Percentiles rank a stretch among this genome's conserved stretches.
These are phyloP conservation scores for Maudiozyma pseudohumilis DNA, from an alignment of 805 yeast genomes.

Conservation along the genomic window DNA sequence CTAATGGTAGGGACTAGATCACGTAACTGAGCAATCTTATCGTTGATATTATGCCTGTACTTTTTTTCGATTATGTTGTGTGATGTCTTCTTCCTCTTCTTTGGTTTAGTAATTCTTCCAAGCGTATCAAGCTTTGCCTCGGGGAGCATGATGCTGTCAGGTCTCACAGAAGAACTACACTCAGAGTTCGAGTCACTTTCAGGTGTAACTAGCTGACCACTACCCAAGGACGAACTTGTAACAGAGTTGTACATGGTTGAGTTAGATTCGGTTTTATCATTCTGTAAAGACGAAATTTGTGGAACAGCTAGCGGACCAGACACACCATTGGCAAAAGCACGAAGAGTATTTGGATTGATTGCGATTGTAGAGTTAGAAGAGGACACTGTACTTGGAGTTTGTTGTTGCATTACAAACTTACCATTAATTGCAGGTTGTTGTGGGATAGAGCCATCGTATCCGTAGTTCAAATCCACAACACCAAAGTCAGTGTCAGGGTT, in stretches of 20 bases:
- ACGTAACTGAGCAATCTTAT: constrained; percentile 52
- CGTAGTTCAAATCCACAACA: not conserved
- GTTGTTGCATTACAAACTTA: not conserved
- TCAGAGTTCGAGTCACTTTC: too few relatives aligned
- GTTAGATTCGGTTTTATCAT: too few relatives aligned
- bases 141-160: too few relatives aligned
- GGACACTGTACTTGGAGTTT: not conserved
- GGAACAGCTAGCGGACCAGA: too few relatives aligned
- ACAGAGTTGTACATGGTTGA: too few relatives aligned
- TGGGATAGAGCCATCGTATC: not conserved
- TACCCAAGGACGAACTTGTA: too few relatives aligned
- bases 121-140: constrained; percentile 5
- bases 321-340: not conserved
- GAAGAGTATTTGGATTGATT: not conserved
- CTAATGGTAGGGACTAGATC: constrained; percentile 60
- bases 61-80: constrained; percentile 67
- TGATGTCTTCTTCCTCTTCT: constrained; percentile 39
- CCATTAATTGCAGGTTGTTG: too few relatives aligned
- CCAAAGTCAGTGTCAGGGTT: not conserved
- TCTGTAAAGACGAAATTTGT: too few relatives aligned
- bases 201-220: too few relatives aligned
- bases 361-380: not conserved
- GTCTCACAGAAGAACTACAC: too few relatives aligned
- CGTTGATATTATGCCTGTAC: constrained; percentile 61
- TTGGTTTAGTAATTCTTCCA: constrained; percentile 8